Evolutionary conservation across 768 basidiomycete genomes (phyloP).

Genomic region (Tylopilus balloui): DNA sequence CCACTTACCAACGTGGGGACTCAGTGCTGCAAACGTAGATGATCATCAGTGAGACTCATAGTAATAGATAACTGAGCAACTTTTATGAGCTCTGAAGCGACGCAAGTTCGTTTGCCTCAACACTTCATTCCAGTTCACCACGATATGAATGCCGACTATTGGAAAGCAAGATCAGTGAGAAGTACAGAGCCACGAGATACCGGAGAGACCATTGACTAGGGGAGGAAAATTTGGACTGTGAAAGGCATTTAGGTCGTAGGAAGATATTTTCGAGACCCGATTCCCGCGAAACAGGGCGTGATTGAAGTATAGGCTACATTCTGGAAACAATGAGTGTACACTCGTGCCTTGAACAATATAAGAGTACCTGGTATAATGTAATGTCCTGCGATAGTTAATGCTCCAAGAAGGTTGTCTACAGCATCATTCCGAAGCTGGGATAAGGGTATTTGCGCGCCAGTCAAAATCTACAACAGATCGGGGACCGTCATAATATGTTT

Average conservation of each 20-base stretch:
- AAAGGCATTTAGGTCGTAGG: constrained; percentile 80
- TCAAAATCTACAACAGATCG: constrained; percentile 59
- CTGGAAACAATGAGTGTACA: constrained; percentile 34
- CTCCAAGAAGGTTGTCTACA: constrained; percentile 87
- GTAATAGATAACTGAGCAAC: constrained; percentile 30
- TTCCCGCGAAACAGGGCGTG: constrained; percentile 85
- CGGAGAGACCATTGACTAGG: constrained; percentile 62
- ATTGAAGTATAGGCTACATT: constrained; percentile 87
- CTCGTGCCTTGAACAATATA: neutral
- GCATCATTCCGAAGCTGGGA: constrained; percentile 93
- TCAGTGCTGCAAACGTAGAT: constrained; percentile 53
- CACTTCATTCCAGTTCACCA: constrained; percentile 86
- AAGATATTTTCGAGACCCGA: constrained; percentile 76
- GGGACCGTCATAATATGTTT: neutral
- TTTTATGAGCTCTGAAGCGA: constrained; percentile 78
- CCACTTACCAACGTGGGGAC: constrained; percentile 69
- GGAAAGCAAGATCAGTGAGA: constrained; percentile 3
- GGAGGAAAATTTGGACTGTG: constrained; percentile 80
- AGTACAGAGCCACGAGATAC: neutral
- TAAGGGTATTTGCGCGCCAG: constrained; percentile 90
- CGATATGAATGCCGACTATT: constrained; percentile 83
- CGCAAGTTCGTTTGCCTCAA: constrained; percentile 75
- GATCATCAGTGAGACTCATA: constrained; percentile 10
- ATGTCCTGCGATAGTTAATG: constrained; percentile 83
- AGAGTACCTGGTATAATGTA: constrained; percentile 81